phyloP scores from a whole-genome alignment of 345 rosid genomes.

The Sisymbrium altissimum region DNA sequence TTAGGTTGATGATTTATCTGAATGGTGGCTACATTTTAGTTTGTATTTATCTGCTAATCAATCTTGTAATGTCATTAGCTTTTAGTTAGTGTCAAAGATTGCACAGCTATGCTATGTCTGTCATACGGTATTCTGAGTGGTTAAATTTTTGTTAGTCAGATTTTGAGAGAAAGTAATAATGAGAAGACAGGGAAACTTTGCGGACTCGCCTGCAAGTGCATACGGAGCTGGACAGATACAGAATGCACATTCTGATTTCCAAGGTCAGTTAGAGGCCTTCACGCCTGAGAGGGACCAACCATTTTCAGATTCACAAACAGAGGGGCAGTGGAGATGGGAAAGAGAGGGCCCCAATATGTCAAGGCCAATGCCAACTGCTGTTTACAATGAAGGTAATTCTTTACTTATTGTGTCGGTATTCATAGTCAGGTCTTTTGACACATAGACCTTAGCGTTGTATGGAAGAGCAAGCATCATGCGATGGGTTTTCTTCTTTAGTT shows the following conservation, averaged over 20 bases:
- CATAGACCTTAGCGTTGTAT: neutral
- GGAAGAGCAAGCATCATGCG: neutral
- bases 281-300: constrained; percentile 85
- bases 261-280: constrained; percentile 83
- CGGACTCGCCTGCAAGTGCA: constrained; percentile 49
- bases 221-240: constrained; percentile 63
- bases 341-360: constrained; percentile 63
- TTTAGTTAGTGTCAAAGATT: neutral
- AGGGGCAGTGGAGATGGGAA: constrained; percentile 75
- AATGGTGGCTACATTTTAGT: neutral
- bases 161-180: constrained; percentile 30
- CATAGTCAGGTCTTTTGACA: neutral
- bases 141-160: neutral
- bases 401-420: neutral
- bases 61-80: neutral
- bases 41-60: neutral
- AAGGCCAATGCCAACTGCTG: constrained; percentile 45
- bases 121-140: neutral
- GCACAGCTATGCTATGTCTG: neutral
- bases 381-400: constrained; percentile 58
- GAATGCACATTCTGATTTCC: constrained; percentile 57
- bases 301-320: constrained; percentile 43
- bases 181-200: constrained; percentile 72
- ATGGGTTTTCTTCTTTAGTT: neutral
- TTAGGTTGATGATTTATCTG: neutral